A percentile compares a stretch with the other conserved stretches of the same genome.
Conservation (phyloP, 202 grass and related monocot species). For the Schoenoplectus triqueter region DNA sequence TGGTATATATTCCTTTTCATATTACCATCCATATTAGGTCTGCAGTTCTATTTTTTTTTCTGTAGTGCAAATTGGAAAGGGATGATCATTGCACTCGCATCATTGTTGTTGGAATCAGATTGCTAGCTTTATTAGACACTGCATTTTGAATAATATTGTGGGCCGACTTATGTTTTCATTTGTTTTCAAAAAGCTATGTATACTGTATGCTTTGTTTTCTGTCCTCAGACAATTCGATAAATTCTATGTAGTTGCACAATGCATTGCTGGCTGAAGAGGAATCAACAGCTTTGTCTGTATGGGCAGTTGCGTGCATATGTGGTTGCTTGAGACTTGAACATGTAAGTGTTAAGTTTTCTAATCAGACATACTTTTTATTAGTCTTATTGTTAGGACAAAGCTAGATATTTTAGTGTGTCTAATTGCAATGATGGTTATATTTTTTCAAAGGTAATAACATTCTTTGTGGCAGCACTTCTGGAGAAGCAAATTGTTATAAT, state of each 20-base stretch:
- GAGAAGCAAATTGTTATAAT: slow-evolving; percentile 94
- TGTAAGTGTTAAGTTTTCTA: slow-evolving; percentile 54
- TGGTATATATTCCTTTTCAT: no score
- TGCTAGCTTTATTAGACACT: neutral
- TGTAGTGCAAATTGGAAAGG: neutral
- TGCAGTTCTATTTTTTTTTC: neutral
- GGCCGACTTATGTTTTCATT: slow-evolving; percentile 24
- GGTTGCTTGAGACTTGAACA: slow-evolving; percentile 94
- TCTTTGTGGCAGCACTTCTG: slow-evolving; percentile 88
- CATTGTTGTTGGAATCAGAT: slow-evolving; percentile 3
- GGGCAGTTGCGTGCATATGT: slow-evolving; percentile 91
- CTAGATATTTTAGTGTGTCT: slow-evolving; percentile 36
- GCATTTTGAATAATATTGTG: slow-evolving; percentile 28
- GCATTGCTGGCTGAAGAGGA: slow-evolving; percentile 91
- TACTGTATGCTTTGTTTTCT: neutral
- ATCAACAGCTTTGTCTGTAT: slow-evolving; percentile 93
- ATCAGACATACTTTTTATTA: slow-evolving; percentile 19
- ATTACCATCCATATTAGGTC: no score
- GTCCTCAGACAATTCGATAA: neutral
- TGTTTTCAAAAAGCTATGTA: neutral
- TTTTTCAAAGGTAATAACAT: slow-evolving; percentile 77
- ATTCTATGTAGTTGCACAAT: slow-evolving; percentile 72
- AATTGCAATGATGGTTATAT: slow-evolving; percentile 38
- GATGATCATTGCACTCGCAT: neutral
- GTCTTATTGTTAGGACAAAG: slow-evolving; percentile 24